These are phyloP conservation scores for Didymella pomorum DNA, from an alignment of 2,329 filamentous ascomycete genomes.

Conservation along the genomic window DNA sequence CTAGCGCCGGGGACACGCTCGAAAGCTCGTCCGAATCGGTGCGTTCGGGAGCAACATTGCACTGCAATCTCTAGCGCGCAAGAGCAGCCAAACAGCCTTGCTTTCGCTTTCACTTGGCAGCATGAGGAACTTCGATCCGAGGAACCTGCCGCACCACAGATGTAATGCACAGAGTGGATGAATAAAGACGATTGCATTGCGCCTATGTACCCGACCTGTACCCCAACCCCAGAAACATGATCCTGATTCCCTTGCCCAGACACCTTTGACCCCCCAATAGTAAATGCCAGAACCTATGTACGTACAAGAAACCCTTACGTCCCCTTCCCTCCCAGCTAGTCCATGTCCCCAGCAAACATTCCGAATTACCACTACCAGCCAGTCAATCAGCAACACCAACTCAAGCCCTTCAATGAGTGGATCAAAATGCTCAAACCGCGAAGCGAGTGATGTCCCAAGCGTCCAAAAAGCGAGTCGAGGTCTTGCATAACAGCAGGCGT, in stretches of 20 bases:
- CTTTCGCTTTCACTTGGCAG: too few species aligned
- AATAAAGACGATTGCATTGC: background rate
- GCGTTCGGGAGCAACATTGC: too few species aligned
- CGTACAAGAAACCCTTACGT: background rate
- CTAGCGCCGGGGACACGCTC: too few species aligned
- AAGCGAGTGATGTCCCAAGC: slow-evolving; percentile 4
- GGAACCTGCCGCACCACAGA: too few species aligned
- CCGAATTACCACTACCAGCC: background rate
- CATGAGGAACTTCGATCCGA: too few species aligned
- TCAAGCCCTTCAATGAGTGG: background rate
- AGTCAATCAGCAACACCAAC: slow-evolving; percentile 4
- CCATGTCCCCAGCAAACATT: background rate
- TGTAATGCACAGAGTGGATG: background rate
- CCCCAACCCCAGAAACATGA: background rate
- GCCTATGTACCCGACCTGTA: background rate
- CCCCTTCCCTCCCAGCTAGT: background rate
- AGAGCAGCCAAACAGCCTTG: too few species aligned
- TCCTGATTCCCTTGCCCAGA: background rate
- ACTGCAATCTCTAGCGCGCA: too few species aligned
- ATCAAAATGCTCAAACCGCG: slow-evolving; percentile 15
- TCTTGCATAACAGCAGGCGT: background rate
- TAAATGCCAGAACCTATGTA: background rate
- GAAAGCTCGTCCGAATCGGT: too few species aligned
- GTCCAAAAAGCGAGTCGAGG: slow-evolving; percentile 13
- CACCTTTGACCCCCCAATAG: too few species aligned